Evolutionary conservation across 176 grass and related monocot species (phyloP), one percentile per base, ranked within the genome.

Genomic region (Melocanna baccifera): DNA sequence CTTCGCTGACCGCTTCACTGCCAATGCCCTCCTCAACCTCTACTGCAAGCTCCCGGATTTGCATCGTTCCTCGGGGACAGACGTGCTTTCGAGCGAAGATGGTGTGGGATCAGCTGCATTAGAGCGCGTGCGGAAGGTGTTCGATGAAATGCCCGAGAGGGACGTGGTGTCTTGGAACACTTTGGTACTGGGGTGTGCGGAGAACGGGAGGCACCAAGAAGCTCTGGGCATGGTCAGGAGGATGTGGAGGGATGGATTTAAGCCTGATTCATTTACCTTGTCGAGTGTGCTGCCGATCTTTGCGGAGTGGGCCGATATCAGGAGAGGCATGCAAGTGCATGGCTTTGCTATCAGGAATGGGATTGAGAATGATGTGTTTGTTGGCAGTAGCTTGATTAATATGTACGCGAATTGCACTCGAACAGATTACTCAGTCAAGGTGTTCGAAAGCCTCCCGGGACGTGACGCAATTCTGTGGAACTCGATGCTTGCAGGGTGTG

Each of bases 1-100:
- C 12, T 55, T 80, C 62, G 73, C 87, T 37, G 89, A 89, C 41
- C 78, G 88, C 55, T 94, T 86, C 68, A 62, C 69, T 39, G 84
- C 92, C 68, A 94, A 94, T 43, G 87, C 92, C 10, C 84, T 91
- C 47, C 76, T 94, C 87, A 94, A 92, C 87, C 79, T 91, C 84
- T 94, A 91, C 85, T 83, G 85, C 87, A 92, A 94, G 73, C 72
- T 90, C 22, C 69, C 42, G 12, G 30, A 10, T 58, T 48, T 45
- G 9, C 23, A n/a, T 11, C 15, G 4, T 43, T 7, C 78, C 9
- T 29, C 55, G 3, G 20, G 55, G 26, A 30, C 0, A 10, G 26
- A 72, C 45, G 12, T 14, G 3, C 45, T 12, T 47, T 47, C 12
- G 12, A 47, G 45, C 45, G 45, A 13, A 47, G 12, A 4, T 3